Evolutionary conservation across 495 filamentous ascomycete genomes (phyloP), one percentile per base, ranked within the genome.

Genomic region (Penicillium riverlandense): DNA sequence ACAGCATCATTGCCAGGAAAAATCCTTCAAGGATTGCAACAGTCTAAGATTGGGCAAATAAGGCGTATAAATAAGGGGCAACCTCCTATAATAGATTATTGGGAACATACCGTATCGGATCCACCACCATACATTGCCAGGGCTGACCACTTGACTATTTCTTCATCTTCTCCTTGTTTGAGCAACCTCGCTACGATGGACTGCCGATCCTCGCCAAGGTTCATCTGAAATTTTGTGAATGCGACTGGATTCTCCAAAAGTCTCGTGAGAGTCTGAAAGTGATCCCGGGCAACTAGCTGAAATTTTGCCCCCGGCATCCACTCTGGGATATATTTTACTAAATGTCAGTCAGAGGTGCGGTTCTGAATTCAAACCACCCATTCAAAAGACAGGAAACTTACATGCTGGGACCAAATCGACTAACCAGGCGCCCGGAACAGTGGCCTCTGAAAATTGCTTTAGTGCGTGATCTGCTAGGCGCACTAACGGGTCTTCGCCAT

Each of bases 51-150:
- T 31, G 27, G 29, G 22, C 22, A 22, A 22, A 3, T 2, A 22
- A 22, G 22, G 0, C 22, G 22, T 22, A 22, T 22, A 22, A 22
- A 22, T 22, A 22, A 4, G 0, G 22, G 22, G 3, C 22, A 22
- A 22, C 22, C 22, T 3, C 3, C 22, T 22, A 22, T 22, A 4
- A 6, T 22, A 22, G 7, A 15, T 30, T 8, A 35, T 11, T 2
- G n/a, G 34, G 28, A 12, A 41, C 48, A 6, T 27, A 57, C 51
- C 14, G 63, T 81, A 49, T 82, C 79, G 11, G 74, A 70, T 6
- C 78, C 79, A 11, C 68, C 79, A 36, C 72, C 65, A 32, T 79
- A 72, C 0, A 82, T 51, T 1, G 64, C 62, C 11, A 62, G 62
- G 7, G 75, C 66, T 16, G 66, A 47, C 64, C 63, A 70, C 42